Evolutionary conservation across 2,329 filamentous ascomycete genomes (phyloP).

Genomic region (Microdochium bolleyi): DNA sequence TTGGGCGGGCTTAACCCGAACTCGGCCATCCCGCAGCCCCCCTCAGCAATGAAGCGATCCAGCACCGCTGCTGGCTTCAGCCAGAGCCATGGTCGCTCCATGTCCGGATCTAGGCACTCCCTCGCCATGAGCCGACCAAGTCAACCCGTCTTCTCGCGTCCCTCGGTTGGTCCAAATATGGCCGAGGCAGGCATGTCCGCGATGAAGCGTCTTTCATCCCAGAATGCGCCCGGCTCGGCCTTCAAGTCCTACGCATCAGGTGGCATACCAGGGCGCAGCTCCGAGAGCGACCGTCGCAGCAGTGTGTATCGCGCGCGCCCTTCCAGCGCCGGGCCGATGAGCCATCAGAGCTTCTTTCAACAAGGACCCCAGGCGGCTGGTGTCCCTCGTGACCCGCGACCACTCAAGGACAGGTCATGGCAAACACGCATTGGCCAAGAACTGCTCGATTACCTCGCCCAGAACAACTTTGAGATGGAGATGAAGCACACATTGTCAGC

Average conservation of each 20-base stretch:
- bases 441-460: constrained; percentile 81
- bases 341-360: constrained; percentile 91
- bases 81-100: constrained; percentile 69
- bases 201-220: constrained; percentile 74
- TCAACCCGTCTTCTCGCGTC: constrained; percentile 80
- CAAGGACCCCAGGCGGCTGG: constrained; percentile 75
- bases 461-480: constrained; percentile 95
- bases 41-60: constrained; percentile 89
- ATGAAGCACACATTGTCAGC: constrained; percentile 91
- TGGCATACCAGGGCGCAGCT: constrained; percentile 32
- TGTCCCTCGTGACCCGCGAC: constrained; percentile 78
- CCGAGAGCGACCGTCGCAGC: constrained; percentile 60
- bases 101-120: constrained; percentile 77
- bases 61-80: constrained; percentile 64
- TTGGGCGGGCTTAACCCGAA: constrained; percentile 78
- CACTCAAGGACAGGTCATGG: constrained; percentile 72
- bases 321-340: constrained; percentile 58
- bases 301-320: constrained; percentile 71
- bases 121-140: constrained; percentile 76
- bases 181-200: constrained; percentile 75
- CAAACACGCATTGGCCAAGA: constrained; percentile 82
- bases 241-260: constrained; percentile 66
- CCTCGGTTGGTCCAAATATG: constrained; percentile 75
- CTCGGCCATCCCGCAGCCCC: constrained; percentile 79
- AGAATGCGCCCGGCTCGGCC: constrained; percentile 49